Base-by-base conservation (phyloP, 768 basidiomycete species). In the Hysterangium stoloniferum region DNA sequence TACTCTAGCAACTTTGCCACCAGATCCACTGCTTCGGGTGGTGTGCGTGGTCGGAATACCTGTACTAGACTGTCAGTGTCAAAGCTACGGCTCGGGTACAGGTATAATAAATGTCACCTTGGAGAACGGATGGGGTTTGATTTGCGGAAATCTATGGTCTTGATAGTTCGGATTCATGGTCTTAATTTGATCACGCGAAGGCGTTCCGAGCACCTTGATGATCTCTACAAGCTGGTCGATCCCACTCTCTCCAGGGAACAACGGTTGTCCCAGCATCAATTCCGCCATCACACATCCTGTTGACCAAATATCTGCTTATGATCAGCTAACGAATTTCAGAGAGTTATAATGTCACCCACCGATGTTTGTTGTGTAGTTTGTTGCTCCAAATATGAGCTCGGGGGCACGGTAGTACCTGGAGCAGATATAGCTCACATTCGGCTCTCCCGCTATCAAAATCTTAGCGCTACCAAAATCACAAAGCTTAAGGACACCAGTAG, bases 161-260 rank as follows among this genome's bases (percentile, higher is more conserved):
- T 98, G 98, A 71, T 99, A 99, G 73, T 99, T 99, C 49, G 96
- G 96, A 70, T 99, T 99, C 96, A 99, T 99, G 59, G 96, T 98
- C 83, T 99, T 98, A 79, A 99, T 99, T 69, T 99, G 96, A 65
- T 98, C 96, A 58, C 95, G 76, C 53, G 96, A 94, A 2, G 96
- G 96, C 19, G 96, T 99, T 13, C 96, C 96, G 48, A 99, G 80
- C 37, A 99, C 93, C 68, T 99, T 99, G 83, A 99, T 99, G 60
- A 99, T 99, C 71, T 99, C 96, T 52, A 99, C 96, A 61, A 99
- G 67, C 71, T 99, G 96, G 70, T 99, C 96, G 62, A 99, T 99
- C 20, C 95, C 94, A 63, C 87, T 90, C 72, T 99, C 96, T 54
- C 96, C 96, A 3, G 96, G 96, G 80, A 99, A 99, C 49, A 99